Evolutionary conservation across 1,139 yeast species (phyloP).

Genomic region (Kodamaea plutei): DNA sequence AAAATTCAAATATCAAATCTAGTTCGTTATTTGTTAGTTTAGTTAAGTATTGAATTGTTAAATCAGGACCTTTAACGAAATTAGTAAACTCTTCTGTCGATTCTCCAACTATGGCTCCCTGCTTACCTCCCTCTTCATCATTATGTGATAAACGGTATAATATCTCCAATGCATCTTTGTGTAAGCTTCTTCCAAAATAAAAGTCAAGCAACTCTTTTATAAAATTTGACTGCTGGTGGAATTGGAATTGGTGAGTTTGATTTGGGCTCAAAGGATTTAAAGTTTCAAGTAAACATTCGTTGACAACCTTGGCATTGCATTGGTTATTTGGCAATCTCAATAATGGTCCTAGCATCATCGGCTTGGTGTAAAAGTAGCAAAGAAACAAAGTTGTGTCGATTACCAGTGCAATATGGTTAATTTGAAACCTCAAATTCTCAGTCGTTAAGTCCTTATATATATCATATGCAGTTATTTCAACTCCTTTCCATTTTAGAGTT

Average conservation of each 20-base stretch:
- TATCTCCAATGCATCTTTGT: slow-evolving; percentile 64
- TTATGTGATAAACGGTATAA: slow-evolving; percentile 38
- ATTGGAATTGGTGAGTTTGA: slow-evolving; percentile 16
- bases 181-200: slow-evolving; percentile 60
- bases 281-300: slow-evolving; percentile 40
- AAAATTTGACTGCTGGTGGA: slow-evolving; percentile 38
- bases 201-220: slow-evolving; percentile 76
- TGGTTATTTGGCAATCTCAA: slow-evolving; percentile 67
- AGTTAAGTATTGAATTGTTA: slow-evolving; percentile 64
- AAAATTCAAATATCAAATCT: slow-evolving; percentile 54
- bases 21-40: slow-evolving; percentile 50
- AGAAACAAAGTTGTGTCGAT: slow-evolving; percentile 79
- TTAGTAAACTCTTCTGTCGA: slow-evolving; percentile 23
- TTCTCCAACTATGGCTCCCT: slow-evolving; percentile 8
- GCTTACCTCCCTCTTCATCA: slow-evolving; percentile 10
- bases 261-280: slow-evolving; percentile 15
- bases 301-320: slow-evolving; percentile 67
- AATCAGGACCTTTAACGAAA: slow-evolving; percentile 39
- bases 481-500: slow-evolving; percentile 42
- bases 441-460: slow-evolving; percentile 26
- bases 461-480: slow-evolving; percentile 37
- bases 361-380: slow-evolving; percentile 64
- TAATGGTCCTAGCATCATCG: slow-evolving; percentile 77
- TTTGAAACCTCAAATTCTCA: slow-evolving; percentile 10
- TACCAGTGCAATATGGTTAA: slow-evolving; percentile 37